Evolutionary conservation across 2,329 filamentous ascomycete genomes (phyloP), one percentile per base, ranked within the genome.

Genomic region (Lomentospora prolificans): DNA sequence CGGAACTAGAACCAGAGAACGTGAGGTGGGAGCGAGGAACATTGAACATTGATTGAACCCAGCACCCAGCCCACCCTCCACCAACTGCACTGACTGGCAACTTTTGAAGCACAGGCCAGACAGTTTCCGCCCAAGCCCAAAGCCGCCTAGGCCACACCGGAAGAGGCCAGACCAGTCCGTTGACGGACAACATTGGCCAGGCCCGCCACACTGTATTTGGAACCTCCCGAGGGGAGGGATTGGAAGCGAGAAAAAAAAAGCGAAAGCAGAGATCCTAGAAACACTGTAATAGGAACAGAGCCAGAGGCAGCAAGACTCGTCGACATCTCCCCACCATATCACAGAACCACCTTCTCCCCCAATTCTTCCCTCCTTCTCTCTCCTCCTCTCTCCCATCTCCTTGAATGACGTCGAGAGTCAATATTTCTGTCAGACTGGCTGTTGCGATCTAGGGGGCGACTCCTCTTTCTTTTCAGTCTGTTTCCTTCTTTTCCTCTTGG

Each of bases 331-430:
- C 53, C 60, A 55, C 51, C 51, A 44, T 50, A 22, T 44, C 25
- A 25, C 14, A 22, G n/a, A 27, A 55, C 52, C 48, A 55, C 58
- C 46, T 58, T 59, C 56, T 59, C 60, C 64, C 65, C 64, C 64
- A 62, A 58, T 61, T 57, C 53, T 61, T 59, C 57, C 58, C 58
- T 50, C 53, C 55, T 59, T 59, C 55, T 53, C 60, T 56, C 57
- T 57, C 59, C 53, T 58, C 60, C 57, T 53, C 27, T 58, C 56
- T 58, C 60, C 56, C 25, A 48, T 24, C 19, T 58, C 56, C 39
- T 55, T 57, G 52, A 57, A 57, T 44, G 31, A 55, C 54, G 53
- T 57, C 54, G 44, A 54, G 41, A 54, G 46, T 19, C 28, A 57
- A 57, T 52, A 46, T 58, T 55, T 39, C 48, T 51, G 54, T 58